phyloP scores from a whole-genome alignment of 352 stramenopile species.

The Pythium scleroteichum region DNA sequence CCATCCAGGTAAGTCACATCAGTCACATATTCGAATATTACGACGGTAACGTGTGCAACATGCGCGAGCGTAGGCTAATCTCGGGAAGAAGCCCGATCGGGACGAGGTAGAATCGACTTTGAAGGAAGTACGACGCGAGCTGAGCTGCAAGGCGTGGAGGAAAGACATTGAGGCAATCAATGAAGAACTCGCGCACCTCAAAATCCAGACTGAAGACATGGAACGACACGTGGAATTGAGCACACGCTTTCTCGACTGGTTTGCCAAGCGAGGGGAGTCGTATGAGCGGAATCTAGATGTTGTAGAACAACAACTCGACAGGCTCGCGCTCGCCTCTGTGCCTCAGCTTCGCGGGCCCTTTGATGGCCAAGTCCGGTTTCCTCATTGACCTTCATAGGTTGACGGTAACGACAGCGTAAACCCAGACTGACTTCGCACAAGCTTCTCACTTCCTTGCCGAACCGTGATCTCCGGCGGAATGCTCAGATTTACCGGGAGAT shows the following conservation, averaged over 20 bases:
- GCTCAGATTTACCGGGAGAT: not conserved
- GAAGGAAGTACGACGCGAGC: slow-evolving; percentile 26
- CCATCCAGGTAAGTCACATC: slow-evolving; percentile 8
- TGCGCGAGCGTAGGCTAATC: not conserved
- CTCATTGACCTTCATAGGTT: not conserved
- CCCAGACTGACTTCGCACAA: slow-evolving; percentile 15
- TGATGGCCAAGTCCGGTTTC: slow-evolving; percentile 41
- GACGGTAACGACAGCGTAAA: slow-evolving; percentile 26
- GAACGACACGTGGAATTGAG: slow-evolving; percentile 51
- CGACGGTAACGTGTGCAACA: too few relatives aligned
- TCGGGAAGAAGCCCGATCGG: slow-evolving; percentile 11
- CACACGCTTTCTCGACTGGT: slow-evolving; percentile 77
- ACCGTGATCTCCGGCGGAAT: not conserved
- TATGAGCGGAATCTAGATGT: slow-evolving; percentile 76
- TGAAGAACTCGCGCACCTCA: slow-evolving; percentile 11
- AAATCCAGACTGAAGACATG: slow-evolving; percentile 30
- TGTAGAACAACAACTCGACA: slow-evolving; percentile 63
- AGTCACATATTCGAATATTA: not conserved
- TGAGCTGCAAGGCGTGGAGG: slow-evolving; percentile 32
- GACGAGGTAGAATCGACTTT: not conserved
- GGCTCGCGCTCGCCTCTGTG: slow-evolving; percentile 39
- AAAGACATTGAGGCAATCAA: slow-evolving; percentile 23
- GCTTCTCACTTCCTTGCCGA: not conserved
- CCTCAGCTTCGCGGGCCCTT: slow-evolving; percentile 52
- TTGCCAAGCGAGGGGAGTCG: slow-evolving; percentile 57